Evolutionary conservation across 345 rosid species (phyloP).

Genomic region (Populus simonii): DNA sequence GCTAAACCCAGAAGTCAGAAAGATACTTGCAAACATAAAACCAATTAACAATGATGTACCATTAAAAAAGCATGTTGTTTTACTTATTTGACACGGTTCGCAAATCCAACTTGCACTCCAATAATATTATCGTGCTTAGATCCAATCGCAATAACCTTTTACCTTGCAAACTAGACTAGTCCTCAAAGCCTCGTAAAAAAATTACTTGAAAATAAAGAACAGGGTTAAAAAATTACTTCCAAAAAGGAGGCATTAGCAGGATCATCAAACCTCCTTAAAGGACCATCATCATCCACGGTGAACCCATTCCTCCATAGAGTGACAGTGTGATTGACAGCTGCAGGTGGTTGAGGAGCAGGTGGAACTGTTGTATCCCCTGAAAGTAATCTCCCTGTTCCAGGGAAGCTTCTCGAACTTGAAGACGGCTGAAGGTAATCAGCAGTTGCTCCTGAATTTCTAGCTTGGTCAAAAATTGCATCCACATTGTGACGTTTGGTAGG

Average conservation of each 20-base stretch:
- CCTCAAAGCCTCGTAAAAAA: no score
- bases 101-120: no score
- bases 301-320: conserved; percentile 93
- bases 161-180: neutral
- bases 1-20: neutral
- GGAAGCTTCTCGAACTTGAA: conserved; percentile 61
- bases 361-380: conserved; percentile 61
- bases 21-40: neutral
- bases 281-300: conserved; percentile 91
- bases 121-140: neutral
- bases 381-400: conserved; percentile 69
- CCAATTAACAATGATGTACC: neutral
- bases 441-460: conserved; percentile 54
- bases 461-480: conserved; percentile 66
- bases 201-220: neutral
- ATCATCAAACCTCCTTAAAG: conserved; percentile 67
- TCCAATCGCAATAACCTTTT: neutral
- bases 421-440: conserved; percentile 44
- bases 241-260: conserved; percentile 73
- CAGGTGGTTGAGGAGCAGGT: conserved; percentile 56
- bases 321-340: conserved; percentile 54
- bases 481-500: conserved; percentile 58
- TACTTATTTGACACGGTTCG: no score
- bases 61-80: neutral
- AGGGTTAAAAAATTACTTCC: conserved; percentile 48